Conservation (phyloP, 371 early-diverging fungal species). For the Mucor ambiguus region DNA sequence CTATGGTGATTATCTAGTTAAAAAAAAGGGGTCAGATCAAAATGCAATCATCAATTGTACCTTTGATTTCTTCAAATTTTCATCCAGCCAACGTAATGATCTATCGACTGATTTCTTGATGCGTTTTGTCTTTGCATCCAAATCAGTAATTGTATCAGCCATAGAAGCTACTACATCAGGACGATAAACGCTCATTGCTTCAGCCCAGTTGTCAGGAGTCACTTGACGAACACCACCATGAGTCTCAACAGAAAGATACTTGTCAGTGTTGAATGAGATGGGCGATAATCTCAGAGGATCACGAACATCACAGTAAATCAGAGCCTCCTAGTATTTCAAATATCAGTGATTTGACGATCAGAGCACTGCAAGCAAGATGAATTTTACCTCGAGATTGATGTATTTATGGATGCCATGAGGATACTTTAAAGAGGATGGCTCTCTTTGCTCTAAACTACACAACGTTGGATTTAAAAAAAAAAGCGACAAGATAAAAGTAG, state of each 20-base stretch:
- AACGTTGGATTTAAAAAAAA: neutral
- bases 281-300: constrained; percentile 58
- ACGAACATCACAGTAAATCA: constrained; percentile 66
- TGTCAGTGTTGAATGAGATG: constrained; percentile 60
- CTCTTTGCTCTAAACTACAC: constrained; percentile 47
- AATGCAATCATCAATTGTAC: neutral
- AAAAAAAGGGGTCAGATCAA: neutral
- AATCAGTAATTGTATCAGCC: constrained; percentile 49
- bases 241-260: constrained; percentile 66
- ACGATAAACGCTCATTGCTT: constrained; percentile 49
- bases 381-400: constrained; percentile 49
- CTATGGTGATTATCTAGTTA: neutral
- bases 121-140: constrained; percentile 59
- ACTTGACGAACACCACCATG: constrained; percentile 68
- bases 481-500: neutral
- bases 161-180: constrained; percentile 59
- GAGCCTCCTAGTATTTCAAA: constrained; percentile 29
- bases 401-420: constrained; percentile 59
- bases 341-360: neutral
- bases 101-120: constrained; percentile 68
- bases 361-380: neutral
- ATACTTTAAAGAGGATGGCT: constrained; percentile 52
- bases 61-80: constrained; percentile 33
- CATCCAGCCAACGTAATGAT: constrained; percentile 64
- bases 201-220: constrained; percentile 55